Evolutionary conservation across 225 moss, liverwort and hornwort genomes (phyloP), one percentile per base, ranked within the genome.

Genomic region (Lunularia cruciata): DNA sequence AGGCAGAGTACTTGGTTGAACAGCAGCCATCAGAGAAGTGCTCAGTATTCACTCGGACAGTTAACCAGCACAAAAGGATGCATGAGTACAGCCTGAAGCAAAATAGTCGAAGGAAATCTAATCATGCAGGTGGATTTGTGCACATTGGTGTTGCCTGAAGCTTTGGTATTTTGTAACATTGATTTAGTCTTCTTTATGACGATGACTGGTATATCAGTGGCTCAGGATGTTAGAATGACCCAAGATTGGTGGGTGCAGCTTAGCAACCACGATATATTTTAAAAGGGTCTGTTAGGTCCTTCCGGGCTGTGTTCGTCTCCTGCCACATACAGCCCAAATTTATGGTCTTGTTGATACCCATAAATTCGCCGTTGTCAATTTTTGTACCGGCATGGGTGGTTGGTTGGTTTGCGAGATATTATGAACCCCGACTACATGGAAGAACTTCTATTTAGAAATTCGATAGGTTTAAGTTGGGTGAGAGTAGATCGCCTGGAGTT

Each of bases 101-200:
- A 69, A 26, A 25, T 53, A 42, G 25, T 34, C 34, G 20, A 22
- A 59, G 46, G 72, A 47, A 49, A 43, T 33, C 33, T 37, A 26
- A 15, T 20, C 35, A 56, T 36, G 37, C 62, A 66, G 53, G 59
- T 70, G 64, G 43, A 62, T 35, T 71, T 74, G 57, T 75, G 36
- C 47, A 31, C 59, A 32, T 27, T 46, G 70, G 60, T 65, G 33
- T 45, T 60, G 45, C 70, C 67, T 56, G 65, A 53, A 66, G 75
- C 64, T 67, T 66, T 47, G 65, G 56, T 53, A 54, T 70, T 42
- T n/a, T 71, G 66, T 75, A 67, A 61, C 66, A 67, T 55, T 66
- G 74, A 56, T 61, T 74, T 23, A 55, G 59, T 31, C 63, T 49
- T 61, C 67, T 59, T 75, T 48, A 63, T 23, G 66, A 70, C 67